Evolutionary conservation across 768 basidiomycete genomes (phyloP).

Genomic region (Sarcodon sp.): DNA sequence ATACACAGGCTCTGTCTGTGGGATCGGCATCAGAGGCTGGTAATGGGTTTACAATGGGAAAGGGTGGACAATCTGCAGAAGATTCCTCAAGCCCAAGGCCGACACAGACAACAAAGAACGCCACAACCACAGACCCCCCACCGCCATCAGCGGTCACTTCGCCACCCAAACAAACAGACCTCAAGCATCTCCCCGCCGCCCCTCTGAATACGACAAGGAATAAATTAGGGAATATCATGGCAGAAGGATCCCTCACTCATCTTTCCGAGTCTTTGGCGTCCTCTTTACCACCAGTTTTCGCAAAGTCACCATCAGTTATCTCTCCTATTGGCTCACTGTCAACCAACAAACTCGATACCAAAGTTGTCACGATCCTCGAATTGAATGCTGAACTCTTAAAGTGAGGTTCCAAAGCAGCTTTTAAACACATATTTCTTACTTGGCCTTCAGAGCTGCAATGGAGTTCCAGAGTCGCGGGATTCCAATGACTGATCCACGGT

Average conservation of each 20-base stretch:
- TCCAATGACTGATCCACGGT: constrained; percentile 31
- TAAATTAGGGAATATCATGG: too few species aligned
- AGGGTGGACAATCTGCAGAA: background rate
- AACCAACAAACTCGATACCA: constrained; percentile 21
- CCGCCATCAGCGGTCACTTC: background rate
- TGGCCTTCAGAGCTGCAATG: constrained; percentile 36
- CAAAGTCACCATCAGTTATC: constrained; percentile 4
- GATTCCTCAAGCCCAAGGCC: background rate
- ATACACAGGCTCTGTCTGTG: too few species aligned
- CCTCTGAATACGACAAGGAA: background rate
- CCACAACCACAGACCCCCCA: background rate
- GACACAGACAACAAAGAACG: background rate
- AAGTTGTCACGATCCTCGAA: constrained; percentile 49
- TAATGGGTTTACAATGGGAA: background rate
- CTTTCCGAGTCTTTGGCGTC: too few species aligned
- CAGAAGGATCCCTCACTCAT: too few species aligned
- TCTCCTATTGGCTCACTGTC: constrained; percentile 5
- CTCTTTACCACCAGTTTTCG: constrained; percentile 12
- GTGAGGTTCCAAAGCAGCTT: constrained; percentile 21
- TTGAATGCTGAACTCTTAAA: constrained; percentile 59
- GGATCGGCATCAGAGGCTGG: background rate
- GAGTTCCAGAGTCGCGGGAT: constrained; percentile 46
- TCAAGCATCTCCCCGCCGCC: background rate
- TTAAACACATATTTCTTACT: background rate
- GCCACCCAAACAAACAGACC: background rate